Conservation (phyloP, 2,329 filamentous ascomycete genomes). For the Chaetothyriales sp. region DNA sequence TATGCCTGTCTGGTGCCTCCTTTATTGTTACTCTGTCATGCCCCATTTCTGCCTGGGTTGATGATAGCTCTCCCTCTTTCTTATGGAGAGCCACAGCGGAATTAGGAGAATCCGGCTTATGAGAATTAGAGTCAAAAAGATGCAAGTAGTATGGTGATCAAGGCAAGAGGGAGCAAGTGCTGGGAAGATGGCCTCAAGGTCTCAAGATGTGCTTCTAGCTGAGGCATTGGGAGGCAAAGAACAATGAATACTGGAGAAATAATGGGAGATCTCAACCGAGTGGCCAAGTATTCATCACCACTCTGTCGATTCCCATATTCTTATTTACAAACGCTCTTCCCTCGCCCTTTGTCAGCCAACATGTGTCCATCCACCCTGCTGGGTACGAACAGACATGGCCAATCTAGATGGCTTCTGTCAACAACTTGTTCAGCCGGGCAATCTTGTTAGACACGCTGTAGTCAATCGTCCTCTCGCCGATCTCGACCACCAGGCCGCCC, state of each 20-base stretch:
- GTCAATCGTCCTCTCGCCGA: slow-evolving; percentile 96
- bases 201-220: background rate
- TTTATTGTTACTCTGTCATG: no score
- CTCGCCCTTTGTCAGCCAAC: background rate
- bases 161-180: no score
- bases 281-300: background rate
- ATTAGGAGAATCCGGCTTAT: no score
- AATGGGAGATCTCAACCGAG: background rate
- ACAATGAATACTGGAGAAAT: background rate
- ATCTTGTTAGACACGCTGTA: slow-evolving; percentile 89
- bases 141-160: no score
- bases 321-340: background rate
- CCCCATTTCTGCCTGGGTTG: no score
- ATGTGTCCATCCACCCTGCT: background rate
- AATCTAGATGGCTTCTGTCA: slow-evolving; percentile 81
- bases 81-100: no score
- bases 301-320: background rate
- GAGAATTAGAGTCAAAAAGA: no score
- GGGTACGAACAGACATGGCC: background rate
- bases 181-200: background rate
- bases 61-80: no score
- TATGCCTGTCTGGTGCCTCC: no score
- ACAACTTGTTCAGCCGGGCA: slow-evolving; percentile 98
- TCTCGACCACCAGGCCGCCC: slow-evolving; percentile 86
- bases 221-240: background rate